Conservation (phyloP, 1,284 basidiomycete species). For the Vanrija sp. region DNA sequence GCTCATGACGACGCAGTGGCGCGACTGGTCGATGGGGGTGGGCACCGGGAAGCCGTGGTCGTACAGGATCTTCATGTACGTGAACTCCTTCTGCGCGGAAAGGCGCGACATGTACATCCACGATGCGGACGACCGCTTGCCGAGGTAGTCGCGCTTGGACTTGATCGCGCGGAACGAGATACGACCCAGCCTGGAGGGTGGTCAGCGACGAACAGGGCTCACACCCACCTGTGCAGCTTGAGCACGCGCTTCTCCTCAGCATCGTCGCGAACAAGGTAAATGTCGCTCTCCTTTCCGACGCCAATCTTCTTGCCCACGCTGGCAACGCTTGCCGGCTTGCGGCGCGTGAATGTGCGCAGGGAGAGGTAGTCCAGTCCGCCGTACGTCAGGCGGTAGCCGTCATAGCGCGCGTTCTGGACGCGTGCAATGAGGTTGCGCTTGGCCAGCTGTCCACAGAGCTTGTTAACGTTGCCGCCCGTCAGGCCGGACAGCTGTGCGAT, state of each 20-base stretch:
- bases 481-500: conserved; percentile 90
- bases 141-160: conserved; percentile 92
- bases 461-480: conserved; percentile 88
- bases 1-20: conserved; percentile 95
- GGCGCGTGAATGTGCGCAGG: conserved; percentile 84
- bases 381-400: conserved; percentile 95
- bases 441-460: conserved; percentile 81
- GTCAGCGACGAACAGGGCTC: not conserved
- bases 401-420: conserved; percentile 91
- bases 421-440: conserved; percentile 86
- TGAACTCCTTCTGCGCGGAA: conserved; percentile 94
- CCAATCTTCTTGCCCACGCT: conserved; percentile 97
- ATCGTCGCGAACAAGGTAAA: conserved; percentile 84
- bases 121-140: conserved; percentile 89
- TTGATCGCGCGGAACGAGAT: conserved; percentile 97
- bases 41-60: conserved; percentile 93
- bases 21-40: conserved; percentile 84
- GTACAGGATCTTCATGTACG: conserved; percentile 98
- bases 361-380: conserved; percentile 96
- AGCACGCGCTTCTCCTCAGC: conserved; percentile 82
- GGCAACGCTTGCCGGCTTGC: conserved; percentile 66
- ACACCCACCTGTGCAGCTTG: conserved; percentile 76
- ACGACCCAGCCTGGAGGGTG: conserved; percentile 69
- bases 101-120: conserved; percentile 99
- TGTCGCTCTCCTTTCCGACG: conserved; percentile 97